Base-by-base conservation (phyloP, 345 rosid genomes). In the Ricinus communis region DNA sequence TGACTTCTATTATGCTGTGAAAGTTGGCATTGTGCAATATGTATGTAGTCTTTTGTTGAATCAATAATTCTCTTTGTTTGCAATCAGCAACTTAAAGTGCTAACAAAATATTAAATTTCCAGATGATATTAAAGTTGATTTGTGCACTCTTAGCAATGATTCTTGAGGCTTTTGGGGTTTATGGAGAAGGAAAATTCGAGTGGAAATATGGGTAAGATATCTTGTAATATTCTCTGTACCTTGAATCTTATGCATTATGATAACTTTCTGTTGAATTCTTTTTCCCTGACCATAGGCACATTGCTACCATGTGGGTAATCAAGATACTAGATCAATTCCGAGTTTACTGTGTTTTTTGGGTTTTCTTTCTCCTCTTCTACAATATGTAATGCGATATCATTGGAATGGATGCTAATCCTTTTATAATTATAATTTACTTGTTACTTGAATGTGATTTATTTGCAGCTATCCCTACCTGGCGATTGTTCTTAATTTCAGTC, bases 11-110 rank as follows among this genome's bases (percentile, higher is more conserved):
- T 59, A 92, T 67, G 89, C 98, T 73, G 97, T 95, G 68, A 95
- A 95, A 87, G 84, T 95, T 73, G 99, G 99, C 84, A 95, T 95
- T 30, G 99, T 95, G 74, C 99, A 95, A 76, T 95, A 95, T 86
- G 98, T 95, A 87, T 50, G 97, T 80, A 22, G 65, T 76, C 71
- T 12, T 40, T 46, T 50, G 8, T 77, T 63, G 28, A 65, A 69
- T 65, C 38, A 67, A 31, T 43, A 51, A 55, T 15, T 70, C 8
- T 36, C 21, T 33, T 52, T 52, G 4, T 54, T 58, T 57, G 62
- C 47, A 22, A 21, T 46, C n/a, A 19, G 18, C 30, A 50, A 54
- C 70, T 76, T 60, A 51, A 18, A 18, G 14, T 76, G 55, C 74
- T 75, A 72, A 66, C 36, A 40, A 13, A 41, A 61, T 9, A 51